A percentile compares a stretch with the other conserved stretches of the same genome.
Evolutionary conservation across 441 rosid species (phyloP).

Genomic region (Erodium chrysanthum): DNA sequence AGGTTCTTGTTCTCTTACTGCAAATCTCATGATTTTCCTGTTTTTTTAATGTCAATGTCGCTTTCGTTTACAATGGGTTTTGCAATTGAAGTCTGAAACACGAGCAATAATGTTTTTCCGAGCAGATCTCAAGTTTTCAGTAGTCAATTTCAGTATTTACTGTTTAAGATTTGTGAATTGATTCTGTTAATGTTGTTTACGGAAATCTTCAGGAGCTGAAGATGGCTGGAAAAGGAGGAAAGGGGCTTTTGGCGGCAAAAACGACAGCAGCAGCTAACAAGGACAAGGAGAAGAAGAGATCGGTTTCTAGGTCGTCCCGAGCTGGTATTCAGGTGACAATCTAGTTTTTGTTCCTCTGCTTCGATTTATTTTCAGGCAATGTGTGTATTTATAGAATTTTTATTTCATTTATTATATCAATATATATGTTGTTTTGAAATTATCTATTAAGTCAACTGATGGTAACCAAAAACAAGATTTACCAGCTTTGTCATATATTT

Average conservation of each 20-base stretch:
- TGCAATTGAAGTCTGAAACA: not conserved
- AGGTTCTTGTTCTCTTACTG: not conserved
- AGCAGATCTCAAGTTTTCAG: not conserved
- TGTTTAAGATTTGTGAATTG: not conserved
- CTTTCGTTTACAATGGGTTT: not conserved
- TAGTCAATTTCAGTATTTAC: not conserved
- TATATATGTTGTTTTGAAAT: not conserved
- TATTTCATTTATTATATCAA: not conserved
- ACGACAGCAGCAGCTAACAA: slow-evolving; percentile 71
- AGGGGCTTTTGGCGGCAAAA: slow-evolving; percentile 77
- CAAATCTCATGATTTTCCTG: not conserved
- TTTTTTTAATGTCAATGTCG: not conserved
- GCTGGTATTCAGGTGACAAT: slow-evolving; percentile 73
- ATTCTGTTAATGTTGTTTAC: not conserved
- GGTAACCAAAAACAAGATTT: too few relatives aligned
- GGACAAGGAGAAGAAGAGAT: slow-evolving; percentile 71
- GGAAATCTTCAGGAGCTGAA: not conserved
- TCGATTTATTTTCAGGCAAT: not conserved
- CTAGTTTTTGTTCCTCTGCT: not conserved
- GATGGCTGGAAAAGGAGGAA: slow-evolving; percentile 95
- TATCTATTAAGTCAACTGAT: too few relatives aligned
- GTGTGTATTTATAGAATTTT: not conserved
- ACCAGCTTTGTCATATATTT: too few relatives aligned
- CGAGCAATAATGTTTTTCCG: not conserved
- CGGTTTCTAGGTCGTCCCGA: slow-evolving; percentile 80